Base-by-base conservation (phyloP, 306 rosid genomes). In the Luffa aegyptiaca region DNA sequence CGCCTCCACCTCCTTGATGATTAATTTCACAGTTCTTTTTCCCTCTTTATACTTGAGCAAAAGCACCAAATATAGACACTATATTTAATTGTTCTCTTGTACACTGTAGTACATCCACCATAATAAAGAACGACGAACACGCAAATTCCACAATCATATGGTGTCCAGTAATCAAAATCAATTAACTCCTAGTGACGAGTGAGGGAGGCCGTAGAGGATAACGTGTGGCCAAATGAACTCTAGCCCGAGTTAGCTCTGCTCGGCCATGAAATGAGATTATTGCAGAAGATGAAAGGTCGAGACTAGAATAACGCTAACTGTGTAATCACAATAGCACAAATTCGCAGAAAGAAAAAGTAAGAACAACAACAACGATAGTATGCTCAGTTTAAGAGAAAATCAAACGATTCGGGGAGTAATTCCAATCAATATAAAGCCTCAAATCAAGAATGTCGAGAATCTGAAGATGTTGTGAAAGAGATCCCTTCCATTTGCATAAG, bases 1-100 rank as follows among this genome's bases (percentile, higher is more conserved):
- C 89, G 81, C 5, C 80, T 76, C 41, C 92, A 83, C 72, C 86
- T 74, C 58, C 82, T 86, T 81, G 90, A 82, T 85, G 81, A 33
- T 78, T 84, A 83, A 81, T 16, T 16, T 35, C 62, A 37, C 10
- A 74, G 10, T 51, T 74, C 61, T 33, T 74, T 9, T 49, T 74
- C 78, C 44, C 11, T 46, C 21, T 9, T 26, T 45, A 11, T 48
- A 48, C 77, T 48, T 33, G 0, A 49, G 44, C 39, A 51, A 52
- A 49, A 35, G n/a, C 44, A 74, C 21, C 31, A 52, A 52, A 33
- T 72, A 12, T 9, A 17, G 51, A 14, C 46, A 14, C 46, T 49
- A 44, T 45, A 73, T 33, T 31, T 71, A 49, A 49, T 73, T 73
- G 61, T 51, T 31, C 61, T 8, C 20, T 73, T 37, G 20, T 39